A percentile compares a stretch with the other conserved stretches of the same genome.
Conservation (phyloP, 2,329 filamentous ascomycete species). For the Aspergillus tamarii region DNA sequence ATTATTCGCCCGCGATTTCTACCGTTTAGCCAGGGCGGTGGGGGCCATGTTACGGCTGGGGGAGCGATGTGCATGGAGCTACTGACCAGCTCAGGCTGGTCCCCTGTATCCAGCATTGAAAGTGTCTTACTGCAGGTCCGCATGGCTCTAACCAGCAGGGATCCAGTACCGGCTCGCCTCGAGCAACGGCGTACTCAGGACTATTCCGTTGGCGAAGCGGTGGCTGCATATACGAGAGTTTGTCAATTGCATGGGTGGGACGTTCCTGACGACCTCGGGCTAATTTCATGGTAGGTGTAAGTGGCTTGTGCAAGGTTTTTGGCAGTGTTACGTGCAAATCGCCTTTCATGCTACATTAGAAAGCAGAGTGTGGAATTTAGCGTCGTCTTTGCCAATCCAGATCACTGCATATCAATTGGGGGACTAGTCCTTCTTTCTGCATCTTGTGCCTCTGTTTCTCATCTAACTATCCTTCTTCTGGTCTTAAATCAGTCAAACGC, state of each 20-base stretch:
- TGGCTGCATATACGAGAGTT: slow-evolving; percentile 72
- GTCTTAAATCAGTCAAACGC: too few species aligned
- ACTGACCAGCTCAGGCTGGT: slow-evolving; percentile 83
- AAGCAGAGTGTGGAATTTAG: too few species aligned
- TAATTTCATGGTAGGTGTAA: slow-evolving; percentile 37
- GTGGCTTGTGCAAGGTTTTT: neutral
- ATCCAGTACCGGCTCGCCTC: slow-evolving; percentile 74
- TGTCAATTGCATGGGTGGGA: slow-evolving; percentile 73
- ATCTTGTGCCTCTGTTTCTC: neutral
- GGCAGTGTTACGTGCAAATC: slow-evolving; percentile 33
- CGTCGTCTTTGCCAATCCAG: neutral
- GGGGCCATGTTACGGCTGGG: slow-evolving; percentile 82
- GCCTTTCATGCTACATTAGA: too few species aligned
- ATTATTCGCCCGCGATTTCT: slow-evolving; percentile 81
- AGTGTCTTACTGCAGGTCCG: slow-evolving; percentile 79
- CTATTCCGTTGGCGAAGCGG: slow-evolving; percentile 71
- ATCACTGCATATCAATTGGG: neutral
- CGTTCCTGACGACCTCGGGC: slow-evolving; percentile 65
- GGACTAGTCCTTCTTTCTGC: accelerated
- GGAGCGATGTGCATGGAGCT: slow-evolving; percentile 86
- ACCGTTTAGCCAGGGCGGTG: slow-evolving; percentile 71
- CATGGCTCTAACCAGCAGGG: slow-evolving; percentile 69
- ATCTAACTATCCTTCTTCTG: too few species aligned
- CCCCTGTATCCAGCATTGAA: slow-evolving; percentile 72
- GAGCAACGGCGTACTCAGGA: slow-evolving; percentile 44